These are phyloP conservation scores for Aegilops bicornis DNA, from an alignment of 176 grass and related monocot genomes.

Conservation along the genomic window DNA sequence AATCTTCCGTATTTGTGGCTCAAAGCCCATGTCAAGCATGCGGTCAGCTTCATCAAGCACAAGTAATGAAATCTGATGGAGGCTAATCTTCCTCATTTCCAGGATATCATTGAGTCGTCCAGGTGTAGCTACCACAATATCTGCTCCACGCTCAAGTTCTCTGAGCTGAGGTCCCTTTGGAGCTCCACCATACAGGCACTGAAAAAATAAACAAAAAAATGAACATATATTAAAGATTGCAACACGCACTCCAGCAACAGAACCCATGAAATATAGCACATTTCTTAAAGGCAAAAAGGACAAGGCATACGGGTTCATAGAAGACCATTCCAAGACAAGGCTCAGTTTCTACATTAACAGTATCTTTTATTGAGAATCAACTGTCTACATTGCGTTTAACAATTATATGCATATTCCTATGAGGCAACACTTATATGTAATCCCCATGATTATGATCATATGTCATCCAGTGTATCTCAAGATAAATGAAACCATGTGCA, in stretches of 20 bases:
- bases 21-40: slow-evolving; percentile 99
- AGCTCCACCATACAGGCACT: slow-evolving; percentile 98
- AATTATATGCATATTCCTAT: not conserved
- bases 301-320: not conserved
- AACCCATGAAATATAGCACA: slow-evolving; percentile 2
- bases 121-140: slow-evolving; percentile 95
- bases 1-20: slow-evolving; percentile 92
- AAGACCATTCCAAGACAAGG: not conserved
- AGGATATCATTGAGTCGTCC: slow-evolving; percentile 97
- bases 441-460: not conserved
- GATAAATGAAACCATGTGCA: not conserved
- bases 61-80: slow-evolving; percentile 86
- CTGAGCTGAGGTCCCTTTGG: slow-evolving; percentile 88
- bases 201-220: not conserved
- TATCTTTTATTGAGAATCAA: not conserved
- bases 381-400: not conserved
- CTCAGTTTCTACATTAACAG: not conserved
- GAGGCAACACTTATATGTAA: not conserved
- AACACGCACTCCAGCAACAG: not conserved
- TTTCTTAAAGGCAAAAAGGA: slow-evolving; percentile 15
- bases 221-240: slow-evolving; percentile 3
- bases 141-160: slow-evolving; percentile 94
- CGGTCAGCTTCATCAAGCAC: slow-evolving; percentile 98
- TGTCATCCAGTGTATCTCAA: not conserved
- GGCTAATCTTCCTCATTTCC: slow-evolving; percentile 89